Percentiles rank a stretch among this genome's conserved stretches.
Evolutionary conservation across 805 yeast genomes (phyloP).

Genomic region (Starmerella bombi): DNA sequence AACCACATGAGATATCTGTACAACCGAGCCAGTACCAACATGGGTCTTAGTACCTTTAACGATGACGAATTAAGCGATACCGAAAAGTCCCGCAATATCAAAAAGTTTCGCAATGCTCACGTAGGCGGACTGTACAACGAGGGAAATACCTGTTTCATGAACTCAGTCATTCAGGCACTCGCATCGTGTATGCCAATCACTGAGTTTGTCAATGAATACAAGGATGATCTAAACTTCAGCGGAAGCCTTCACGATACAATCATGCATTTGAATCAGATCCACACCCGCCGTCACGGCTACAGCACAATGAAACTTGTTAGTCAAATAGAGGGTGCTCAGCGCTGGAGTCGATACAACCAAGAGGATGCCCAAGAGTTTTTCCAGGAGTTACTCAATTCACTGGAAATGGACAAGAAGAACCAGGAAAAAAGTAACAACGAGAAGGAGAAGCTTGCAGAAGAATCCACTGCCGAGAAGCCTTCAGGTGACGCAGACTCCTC

Average conservation of each 20-base stretch:
- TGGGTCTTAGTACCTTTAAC: slow-evolving; percentile 20
- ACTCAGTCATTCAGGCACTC: slow-evolving; percentile 70
- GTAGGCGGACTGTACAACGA: slow-evolving; percentile 81
- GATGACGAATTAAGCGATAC: slow-evolving; percentile 21
- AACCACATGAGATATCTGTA: slow-evolving; percentile 24
- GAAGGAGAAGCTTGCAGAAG: not conserved
- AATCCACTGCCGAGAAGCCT: slow-evolving; percentile 1
- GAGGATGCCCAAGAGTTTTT: slow-evolving; percentile 96
- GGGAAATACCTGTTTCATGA: slow-evolving; percentile 93
- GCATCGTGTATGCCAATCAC: slow-evolving; percentile 57
- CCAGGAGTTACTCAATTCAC: slow-evolving; percentile 36
- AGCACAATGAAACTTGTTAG: slow-evolving; percentile 21
- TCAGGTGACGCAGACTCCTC: slow-evolving; percentile 28
- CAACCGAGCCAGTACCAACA: slow-evolving; percentile 19
- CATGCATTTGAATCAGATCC: slow-evolving; percentile 24
- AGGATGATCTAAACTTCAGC: slow-evolving; percentile 22
- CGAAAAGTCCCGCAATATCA: slow-evolving; percentile 19
- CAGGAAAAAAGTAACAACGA: not conserved
- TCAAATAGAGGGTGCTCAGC: slow-evolving; percentile 30
- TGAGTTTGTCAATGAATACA: slow-evolving; percentile 39
- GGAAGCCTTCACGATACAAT: slow-evolving; percentile 20
- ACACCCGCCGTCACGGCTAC: slow-evolving; percentile 23
- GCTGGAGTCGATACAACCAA: slow-evolving; percentile 75
- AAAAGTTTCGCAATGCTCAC: slow-evolving; percentile 23
- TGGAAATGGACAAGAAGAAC: slow-evolving; percentile 25